phyloP scores from a whole-genome alignment of 1,139 yeast genomes.

The Blastobotrys niveus region DNA sequence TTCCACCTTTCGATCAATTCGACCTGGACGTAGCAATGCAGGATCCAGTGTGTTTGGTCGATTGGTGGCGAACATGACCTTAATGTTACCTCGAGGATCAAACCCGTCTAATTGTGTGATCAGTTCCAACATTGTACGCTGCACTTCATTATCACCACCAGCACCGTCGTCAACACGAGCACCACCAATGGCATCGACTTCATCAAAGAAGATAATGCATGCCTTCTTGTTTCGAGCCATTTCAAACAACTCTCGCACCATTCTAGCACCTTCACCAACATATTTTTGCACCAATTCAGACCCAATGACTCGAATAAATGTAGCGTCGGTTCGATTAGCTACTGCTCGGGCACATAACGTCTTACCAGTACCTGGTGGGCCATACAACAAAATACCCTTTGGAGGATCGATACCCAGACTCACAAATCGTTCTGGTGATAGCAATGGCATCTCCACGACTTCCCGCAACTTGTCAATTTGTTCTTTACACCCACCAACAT shows the following conservation, averaged over 20 bases:
- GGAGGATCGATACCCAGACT: conserved; percentile 98
- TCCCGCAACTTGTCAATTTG: conserved; percentile 96
- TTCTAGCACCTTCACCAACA: conserved; percentile 99
- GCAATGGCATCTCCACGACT: conserved; percentile 90
- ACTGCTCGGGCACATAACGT: conserved; percentile 98
- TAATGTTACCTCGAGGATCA: conserved; percentile 96
- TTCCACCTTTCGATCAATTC: conserved; percentile 97
- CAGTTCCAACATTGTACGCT: conserved; percentile 96
- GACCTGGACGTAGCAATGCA: conserved; percentile 94
- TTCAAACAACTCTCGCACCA: conserved; percentile 96
- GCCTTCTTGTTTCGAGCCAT: conserved; percentile 99
- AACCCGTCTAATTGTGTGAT: conserved; percentile 97
- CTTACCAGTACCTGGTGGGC: conserved; percentile 99
- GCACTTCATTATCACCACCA: conserved; percentile 98
- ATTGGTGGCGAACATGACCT: conserved; percentile 98
- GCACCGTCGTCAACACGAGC: conserved; percentile 99
- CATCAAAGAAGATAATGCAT: conserved; percentile 93
- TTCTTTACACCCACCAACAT: conserved; percentile 97
- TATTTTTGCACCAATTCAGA: conserved; percentile 96
- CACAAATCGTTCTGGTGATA: conserved; percentile 94
- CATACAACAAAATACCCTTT: conserved; percentile 89
- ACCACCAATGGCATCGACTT: conserved; percentile 97
- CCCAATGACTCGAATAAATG: conserved; percentile 95
- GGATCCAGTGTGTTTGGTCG: conserved; percentile 98
- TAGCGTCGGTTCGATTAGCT: conserved; percentile 97